These are phyloP conservation scores for Entamoeba histolytica DNA, from an alignment of 208 protist species.

Conservation along the genomic window DNA sequence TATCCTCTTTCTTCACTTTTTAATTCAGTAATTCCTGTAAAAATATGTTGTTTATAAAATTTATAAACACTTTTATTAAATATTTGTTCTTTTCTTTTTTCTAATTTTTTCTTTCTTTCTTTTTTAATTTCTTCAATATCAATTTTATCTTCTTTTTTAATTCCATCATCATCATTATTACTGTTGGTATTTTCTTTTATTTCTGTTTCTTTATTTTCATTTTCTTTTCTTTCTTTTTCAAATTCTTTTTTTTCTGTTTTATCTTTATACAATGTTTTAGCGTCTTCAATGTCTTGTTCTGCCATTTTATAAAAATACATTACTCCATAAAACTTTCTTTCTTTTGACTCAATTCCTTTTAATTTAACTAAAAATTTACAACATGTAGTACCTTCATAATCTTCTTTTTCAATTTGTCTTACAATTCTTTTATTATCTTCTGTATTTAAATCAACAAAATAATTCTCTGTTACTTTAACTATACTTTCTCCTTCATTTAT, in stretches of 20 bases:
- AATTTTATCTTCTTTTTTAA: not conserved
- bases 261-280: not conserved
- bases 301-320: not conserved
- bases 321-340: not conserved
- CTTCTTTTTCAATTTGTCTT: not conserved
- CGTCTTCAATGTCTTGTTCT: not conserved
- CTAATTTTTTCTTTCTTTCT: not conserved
- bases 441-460: not conserved
- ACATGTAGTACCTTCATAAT: not conserved
- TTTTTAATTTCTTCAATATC: not conserved
- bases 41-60: not conserved
- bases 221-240: not conserved
- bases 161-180: not conserved
- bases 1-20: not conserved
- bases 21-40: not conserved
- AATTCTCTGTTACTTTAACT: not conserved
- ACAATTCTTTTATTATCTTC: not conserved
- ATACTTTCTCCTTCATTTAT: not conserved
- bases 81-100: not conserved
- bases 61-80: not conserved
- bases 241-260: not conserved
- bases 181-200: not conserved
- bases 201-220: not conserved
- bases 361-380: not conserved
- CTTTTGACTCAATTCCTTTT: not conserved